Percentiles rank a stretch among this genome's conserved stretches.
These are phyloP conservation scores for Teunomyces cretensis DNA, from an alignment of 805 yeast species.

Conservation along the genomic window DNA sequence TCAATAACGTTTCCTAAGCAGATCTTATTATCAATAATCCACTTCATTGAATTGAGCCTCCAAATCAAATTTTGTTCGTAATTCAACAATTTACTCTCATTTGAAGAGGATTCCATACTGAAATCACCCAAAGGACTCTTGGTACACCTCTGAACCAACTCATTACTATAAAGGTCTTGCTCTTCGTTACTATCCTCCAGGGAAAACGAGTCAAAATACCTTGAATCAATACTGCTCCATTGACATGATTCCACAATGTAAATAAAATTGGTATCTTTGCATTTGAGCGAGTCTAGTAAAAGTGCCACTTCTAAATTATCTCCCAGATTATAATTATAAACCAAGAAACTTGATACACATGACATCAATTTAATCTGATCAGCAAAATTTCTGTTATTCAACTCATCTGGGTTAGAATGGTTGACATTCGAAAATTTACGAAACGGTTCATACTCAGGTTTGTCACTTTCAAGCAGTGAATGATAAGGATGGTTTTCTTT, in stretches of 20 bases:
- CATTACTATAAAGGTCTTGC: not conserved
- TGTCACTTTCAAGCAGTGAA: not conserved
- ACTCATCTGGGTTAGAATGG: constrained; percentile 6
- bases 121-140: not conserved
- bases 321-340: constrained; percentile 26
- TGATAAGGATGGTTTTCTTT: not conserved
- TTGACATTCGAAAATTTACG: not conserved
- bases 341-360: constrained; percentile 29
- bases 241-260: constrained; percentile 18
- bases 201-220: constrained; percentile 3
- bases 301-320: constrained; percentile 9
- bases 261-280: constrained; percentile 10
- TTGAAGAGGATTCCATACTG: not conserved
- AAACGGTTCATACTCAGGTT: constrained; percentile 5
- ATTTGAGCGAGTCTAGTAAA: constrained; percentile 19
- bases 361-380: constrained; percentile 32
- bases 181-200: not conserved
- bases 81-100: constrained; percentile 18
- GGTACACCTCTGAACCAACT: not conserved
- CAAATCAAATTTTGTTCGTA: constrained; percentile 38
- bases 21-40: constrained; percentile 23
- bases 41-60: constrained; percentile 29
- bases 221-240: constrained; percentile 6
- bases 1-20: constrained; percentile 34
- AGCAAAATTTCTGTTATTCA: constrained; percentile 31